Percentiles rank a stretch among this genome's conserved stretches.
Evolutionary conservation across 495 filamentous ascomycete genomes (phyloP).

Genomic region (Tuber aestivum): DNA sequence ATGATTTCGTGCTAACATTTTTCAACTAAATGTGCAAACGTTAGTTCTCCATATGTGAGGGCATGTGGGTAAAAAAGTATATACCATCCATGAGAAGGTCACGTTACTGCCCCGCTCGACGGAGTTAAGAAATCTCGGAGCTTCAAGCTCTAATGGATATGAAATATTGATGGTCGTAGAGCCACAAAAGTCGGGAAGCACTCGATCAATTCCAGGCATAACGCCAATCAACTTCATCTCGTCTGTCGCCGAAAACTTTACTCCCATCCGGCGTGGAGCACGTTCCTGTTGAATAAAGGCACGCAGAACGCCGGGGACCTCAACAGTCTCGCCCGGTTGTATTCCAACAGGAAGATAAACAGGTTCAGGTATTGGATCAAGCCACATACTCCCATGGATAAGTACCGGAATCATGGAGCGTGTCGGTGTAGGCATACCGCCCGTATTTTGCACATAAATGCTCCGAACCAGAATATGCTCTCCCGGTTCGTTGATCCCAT

Average conservation of each 20-base stretch:
- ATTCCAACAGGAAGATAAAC: conserved; percentile 30
- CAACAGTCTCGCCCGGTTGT: conserved; percentile 30
- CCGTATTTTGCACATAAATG: conserved; percentile 45
- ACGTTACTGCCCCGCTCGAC: conserved; percentile 27
- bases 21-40: conserved; percentile 18
- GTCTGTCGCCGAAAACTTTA: conserved; percentile 20
- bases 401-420: conserved; percentile 22
- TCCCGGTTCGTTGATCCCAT: conserved; percentile 49
- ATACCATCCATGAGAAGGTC: conserved; percentile 33
- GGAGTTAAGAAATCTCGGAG: conserved; percentile 18
- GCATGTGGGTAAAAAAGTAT: background rate
- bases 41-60: background rate
- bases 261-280: conserved; percentile 12
- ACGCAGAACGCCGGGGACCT: conserved; percentile 25
- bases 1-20: conserved; percentile 30
- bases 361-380: conserved; percentile 29
- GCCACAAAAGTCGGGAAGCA: conserved; percentile 22
- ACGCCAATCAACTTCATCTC: conserved; percentile 17
- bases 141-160: conserved; percentile 28
- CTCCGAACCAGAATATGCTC: conserved; percentile 47
- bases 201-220: conserved; percentile 25
- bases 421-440: conserved; percentile 37
- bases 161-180: conserved; percentile 14
- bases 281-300: conserved; percentile 30
- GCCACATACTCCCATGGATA: conserved; percentile 20